Evolutionary conservation across 768 basidiomycete species (phyloP), one percentile per base, ranked within the genome.

Genomic region (Lentinula detonsa): DNA sequence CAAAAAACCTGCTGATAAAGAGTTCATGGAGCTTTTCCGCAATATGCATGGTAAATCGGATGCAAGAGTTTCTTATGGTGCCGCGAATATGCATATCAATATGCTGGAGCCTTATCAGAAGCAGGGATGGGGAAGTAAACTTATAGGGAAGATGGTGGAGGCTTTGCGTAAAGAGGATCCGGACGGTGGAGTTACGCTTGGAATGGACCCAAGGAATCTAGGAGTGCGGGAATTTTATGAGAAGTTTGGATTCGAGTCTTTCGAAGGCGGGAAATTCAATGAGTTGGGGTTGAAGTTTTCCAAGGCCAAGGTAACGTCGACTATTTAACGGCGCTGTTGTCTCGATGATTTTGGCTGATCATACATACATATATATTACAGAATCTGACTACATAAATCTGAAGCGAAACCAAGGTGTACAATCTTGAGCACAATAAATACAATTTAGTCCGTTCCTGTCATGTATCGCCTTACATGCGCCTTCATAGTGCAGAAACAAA

Each of bases 81-180:
- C 53, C 34, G 53, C 53, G 4, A 54, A 54, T 40, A 54, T 54
- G 53, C 53, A 54, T 54, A 54, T 54, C n/a, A 54, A 54, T 54
- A 39, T 54, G n/a, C 53, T 54, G 2, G 53, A 54, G 53, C 53
- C 53, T 39, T 54, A 54, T 40, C 53, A 54, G 34, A 34, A n/a
- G 9, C 53, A 40, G 18, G 53, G 53, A 2, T 54, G 53, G 53
- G 53, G 53, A 11, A 54, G 53, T 21, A 54, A 21, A 23, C 53
- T 54, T 11, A 21, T 54, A 3, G 37, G 53, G 9, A 54, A 21
- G 18, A 54, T 54, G 11, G 35, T 54, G 5, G 53, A 39, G 18
- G 35, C 18, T 34, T 39, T 54, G 34, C 53, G 53, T 23, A 39
- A 39, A 54, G 35, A 39, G 18, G 53, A 54, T 39, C 53, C 53